Percentiles rank a stretch among this genome's conserved stretches.
Conservation (phyloP, 768 basidiomycete genomes). For the Pisolithus albus region DNA sequence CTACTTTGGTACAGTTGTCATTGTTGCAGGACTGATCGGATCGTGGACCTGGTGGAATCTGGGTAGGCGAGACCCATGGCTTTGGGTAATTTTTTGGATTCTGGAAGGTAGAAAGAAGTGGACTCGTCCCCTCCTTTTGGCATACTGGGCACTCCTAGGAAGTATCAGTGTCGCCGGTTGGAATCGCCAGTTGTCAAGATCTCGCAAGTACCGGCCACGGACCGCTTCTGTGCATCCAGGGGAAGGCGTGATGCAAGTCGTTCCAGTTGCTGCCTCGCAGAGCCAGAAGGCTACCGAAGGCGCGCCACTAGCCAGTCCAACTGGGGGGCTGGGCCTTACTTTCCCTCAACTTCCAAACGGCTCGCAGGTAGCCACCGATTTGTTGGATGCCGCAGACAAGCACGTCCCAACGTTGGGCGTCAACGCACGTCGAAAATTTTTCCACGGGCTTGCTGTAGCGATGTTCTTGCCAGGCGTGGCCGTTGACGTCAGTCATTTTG, state of each 20-base stretch:
- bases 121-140: slow-evolving; percentile 70
- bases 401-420: slow-evolving; percentile 83
- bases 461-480: slow-evolving; percentile 97
- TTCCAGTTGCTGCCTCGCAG: slow-evolving; percentile 21
- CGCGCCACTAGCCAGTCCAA: slow-evolving; percentile 7
- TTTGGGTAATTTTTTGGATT: slow-evolving; percentile 76
- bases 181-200: slow-evolving; percentile 83
- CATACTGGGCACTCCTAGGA: slow-evolving; percentile 80
- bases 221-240: slow-evolving; percentile 27
- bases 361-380: slow-evolving; percentile 51
- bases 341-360: slow-evolving; percentile 47
- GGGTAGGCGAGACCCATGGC: slow-evolving; percentile 75
- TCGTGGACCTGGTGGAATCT: slow-evolving; percentile 91
- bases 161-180: slow-evolving; percentile 88
- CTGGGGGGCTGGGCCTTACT: slow-evolving; percentile 27
- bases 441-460: slow-evolving; percentile 89
- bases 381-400: slow-evolving; percentile 84
- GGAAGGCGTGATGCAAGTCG: slow-evolving; percentile 26
- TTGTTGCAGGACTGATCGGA: slow-evolving; percentile 80
- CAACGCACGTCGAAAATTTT: slow-evolving; percentile 93
- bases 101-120: slow-evolving; percentile 70
- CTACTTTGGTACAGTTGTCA: slow-evolving; percentile 66
- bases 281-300: slow-evolving; percentile 15
- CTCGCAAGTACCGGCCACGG: slow-evolving; percentile 57
- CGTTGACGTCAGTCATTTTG: slow-evolving; percentile 63